Evolutionary conservation across 208 protist species (phyloP), one percentile per base, ranked within the genome.

Genomic region (Lotmaria passim): DNA sequence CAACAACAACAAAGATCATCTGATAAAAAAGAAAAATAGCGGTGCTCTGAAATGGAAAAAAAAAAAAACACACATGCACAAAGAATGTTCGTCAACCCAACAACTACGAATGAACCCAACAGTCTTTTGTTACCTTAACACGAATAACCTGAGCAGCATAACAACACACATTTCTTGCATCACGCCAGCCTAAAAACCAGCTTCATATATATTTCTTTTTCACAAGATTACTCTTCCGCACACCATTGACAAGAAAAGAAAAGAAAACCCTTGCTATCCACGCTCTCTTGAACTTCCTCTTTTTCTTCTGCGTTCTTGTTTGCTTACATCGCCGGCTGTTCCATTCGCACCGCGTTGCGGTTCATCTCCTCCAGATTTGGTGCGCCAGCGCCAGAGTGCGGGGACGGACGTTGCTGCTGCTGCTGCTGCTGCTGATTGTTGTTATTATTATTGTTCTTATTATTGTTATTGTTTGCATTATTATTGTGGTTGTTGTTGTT

Each of bases 401-500:
- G 41, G 21, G 47, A 33, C 19, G 38, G 38, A 2, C 50, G 38
- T 39, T 55, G 34, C 21, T 43, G 38, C 12, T 48, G n/a, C 38
- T 60, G 63, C 51, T 62, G 41, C 38, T 65, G 59, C 17, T 78
- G 59, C 11, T 61, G n/a, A 30, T 53, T 28, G 51, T 70, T 44
- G 24, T 70, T 57, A 12, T 43, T 26, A 34, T 58, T 17, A 3
- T 21, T 51, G 46, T n/a, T n/a, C 41, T 15, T 3, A 7, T 51
- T 31, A 50, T 55, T n/a, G 38, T 64, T 46, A 7, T 47, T 50
- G 19, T 55, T 53, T 12, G 19, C 34, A 31, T 66, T 34, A 23
- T 58, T 15, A 24, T 71, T 78, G 59, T 63, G 31, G 21, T 66
- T 34, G 30, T 58, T 15, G 33, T 71, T 78, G 59, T 63, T 71